Conservation (phyloP, 306 rosid species). For the Lathyrus sativus region DNA sequence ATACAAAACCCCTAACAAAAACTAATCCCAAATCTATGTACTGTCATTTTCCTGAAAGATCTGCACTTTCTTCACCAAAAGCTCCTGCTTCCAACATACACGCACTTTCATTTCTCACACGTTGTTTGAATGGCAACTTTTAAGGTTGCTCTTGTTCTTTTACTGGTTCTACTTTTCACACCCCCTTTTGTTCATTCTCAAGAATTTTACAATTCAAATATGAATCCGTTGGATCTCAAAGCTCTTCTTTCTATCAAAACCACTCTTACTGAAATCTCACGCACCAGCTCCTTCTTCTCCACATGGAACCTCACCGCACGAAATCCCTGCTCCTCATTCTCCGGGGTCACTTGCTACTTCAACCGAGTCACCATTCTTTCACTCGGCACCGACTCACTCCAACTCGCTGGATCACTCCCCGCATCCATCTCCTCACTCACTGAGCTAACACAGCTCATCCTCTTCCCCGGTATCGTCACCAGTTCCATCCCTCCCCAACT, state of each 20-base stretch:
- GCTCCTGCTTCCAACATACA: neutral
- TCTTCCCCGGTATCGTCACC: constrained; percentile 76
- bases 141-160: neutral
- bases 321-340: constrained; percentile 73
- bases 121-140: constrained; percentile 30
- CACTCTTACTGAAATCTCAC: constrained; percentile 59
- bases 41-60: constrained; percentile 33
- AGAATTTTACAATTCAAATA: constrained; percentile 32
- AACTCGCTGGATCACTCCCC: constrained; percentile 69
- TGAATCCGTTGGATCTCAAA: constrained; percentile 50
- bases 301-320: constrained; percentile 71
- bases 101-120: neutral
- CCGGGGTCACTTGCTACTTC: constrained; percentile 64
- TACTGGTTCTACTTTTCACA: constrained; percentile 24
- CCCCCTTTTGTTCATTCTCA: constrained; percentile 37
- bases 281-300: constrained; percentile 56
- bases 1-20: neutral
- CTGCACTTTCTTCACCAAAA: constrained; percentile 1
- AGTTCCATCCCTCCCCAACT: constrained; percentile 65
- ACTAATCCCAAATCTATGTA: neutral
- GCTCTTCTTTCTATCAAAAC: constrained; percentile 58
- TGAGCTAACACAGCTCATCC: constrained; percentile 73
- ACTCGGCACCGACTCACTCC: constrained; percentile 54
- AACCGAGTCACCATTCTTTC: constrained; percentile 60
- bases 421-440: constrained; percentile 51